Base-by-base conservation (phyloP, 2,329 filamentous ascomycete genomes). In the Sporothrix mexicana region DNA sequence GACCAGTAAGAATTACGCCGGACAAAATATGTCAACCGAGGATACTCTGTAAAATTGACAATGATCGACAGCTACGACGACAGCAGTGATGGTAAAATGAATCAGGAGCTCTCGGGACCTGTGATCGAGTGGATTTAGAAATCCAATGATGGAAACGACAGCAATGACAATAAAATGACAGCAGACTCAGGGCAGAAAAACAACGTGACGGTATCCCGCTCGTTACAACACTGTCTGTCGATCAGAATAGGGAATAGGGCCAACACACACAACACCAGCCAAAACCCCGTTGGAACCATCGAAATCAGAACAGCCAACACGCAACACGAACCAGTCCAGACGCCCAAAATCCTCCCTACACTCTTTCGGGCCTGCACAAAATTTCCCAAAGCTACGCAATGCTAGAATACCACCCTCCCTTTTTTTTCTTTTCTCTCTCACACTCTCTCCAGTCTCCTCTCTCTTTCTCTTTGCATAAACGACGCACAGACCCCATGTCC, bases 161-260 rank as follows among this genome's bases (percentile, higher is more conserved):
- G 30, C 30, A 36, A 36, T 7, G 30, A 36, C 30, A 36, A 7
- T 4, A 36, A 36, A 36, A 36, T 36, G 30, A 36, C 30, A 36
- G 12, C n/a, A 53, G 15, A 43, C n/a, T 23, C 20, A 66, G 61
- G 41, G 5, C 36, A 10, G 13, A 15, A 20, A 43, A 36, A 36
- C 30, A 36, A 36, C 30, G 41, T 66, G 61, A 66, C 25, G 45
- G 41, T 6, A 25, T 66, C n/a, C 20, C n/a, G 20, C 25, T 43
- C 61, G 20, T 15, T 66, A 17, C 41, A 66, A 66, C 41, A 45
- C 41, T 25, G 12, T 15, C 41, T 66, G 61, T 47, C 41, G n/a
- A 66, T 66, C 61, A 47, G 61, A 66, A 66, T 47, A 47, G 41
- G 30, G 61, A 66, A 66, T 47, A 47, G 41, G 30, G 57, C 57